Percentiles rank a stretch among this genome's conserved stretches.
Conservation (phyloP, 2,329 filamentous ascomycete species). For the Paraphaeosphaeria minitans region DNA sequence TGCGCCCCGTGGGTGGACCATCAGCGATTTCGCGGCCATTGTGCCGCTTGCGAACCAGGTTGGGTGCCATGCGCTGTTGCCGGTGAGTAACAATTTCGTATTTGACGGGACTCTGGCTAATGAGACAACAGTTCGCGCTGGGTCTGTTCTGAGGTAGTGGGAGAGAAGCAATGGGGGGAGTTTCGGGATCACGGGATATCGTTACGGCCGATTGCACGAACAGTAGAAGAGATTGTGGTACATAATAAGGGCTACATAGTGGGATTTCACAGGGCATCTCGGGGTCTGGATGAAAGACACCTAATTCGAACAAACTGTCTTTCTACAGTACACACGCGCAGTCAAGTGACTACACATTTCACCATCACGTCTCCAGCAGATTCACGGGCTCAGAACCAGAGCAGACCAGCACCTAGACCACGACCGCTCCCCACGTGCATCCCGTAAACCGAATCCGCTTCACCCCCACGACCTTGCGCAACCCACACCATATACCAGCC, state of each 20-base stretch:
- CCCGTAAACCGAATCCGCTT: no score
- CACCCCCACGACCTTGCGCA: not conserved
- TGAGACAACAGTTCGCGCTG: not conserved
- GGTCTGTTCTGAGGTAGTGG: not conserved
- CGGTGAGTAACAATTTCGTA: conserved; percentile 55
- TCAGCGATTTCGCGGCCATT: conserved; percentile 66
- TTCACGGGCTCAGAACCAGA: not conserved
- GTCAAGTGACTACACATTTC: not conserved
- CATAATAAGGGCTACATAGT: not conserved
- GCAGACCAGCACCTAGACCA: not conserved
- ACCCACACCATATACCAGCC: not conserved
- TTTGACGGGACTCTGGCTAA: not conserved
- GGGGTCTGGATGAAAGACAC: not conserved
- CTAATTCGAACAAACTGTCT: not conserved
- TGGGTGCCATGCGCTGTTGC: conserved; percentile 70
- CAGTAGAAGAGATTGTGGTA: not conserved
- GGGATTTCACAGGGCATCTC: not conserved
- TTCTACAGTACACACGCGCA: not conserved
- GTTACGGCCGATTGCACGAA: not conserved
- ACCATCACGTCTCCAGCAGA: not conserved
- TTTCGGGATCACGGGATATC: not conserved
- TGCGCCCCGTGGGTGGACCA: conserved; percentile 62
- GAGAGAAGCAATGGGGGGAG: not conserved
- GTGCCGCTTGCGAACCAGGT: conserved; percentile 74
- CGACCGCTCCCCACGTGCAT: no score